Evolutionary conservation across 2,329 filamentous ascomycete genomes (phyloP), one percentile per base, ranked within the genome.

Genomic region (Grosmannia penicillata): DNA sequence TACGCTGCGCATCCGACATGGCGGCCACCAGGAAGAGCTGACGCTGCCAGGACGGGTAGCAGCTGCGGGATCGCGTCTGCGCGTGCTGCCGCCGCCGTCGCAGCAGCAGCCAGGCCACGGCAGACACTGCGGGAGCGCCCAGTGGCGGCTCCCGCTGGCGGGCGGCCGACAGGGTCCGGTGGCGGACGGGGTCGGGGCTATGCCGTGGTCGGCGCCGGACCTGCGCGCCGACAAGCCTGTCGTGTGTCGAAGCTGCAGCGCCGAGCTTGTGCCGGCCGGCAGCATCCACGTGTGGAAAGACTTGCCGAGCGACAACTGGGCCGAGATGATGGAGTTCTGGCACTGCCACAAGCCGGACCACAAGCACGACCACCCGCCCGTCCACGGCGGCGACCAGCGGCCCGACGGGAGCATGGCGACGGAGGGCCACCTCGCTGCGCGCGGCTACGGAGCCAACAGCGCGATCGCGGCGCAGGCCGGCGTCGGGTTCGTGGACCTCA

Each of bases 311-410:
- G 86, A 93, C 50, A 89, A 94, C 52, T 98, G 91, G 91, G 93
- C 91, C 0, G 91, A 98, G 61, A 93, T 98, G 87, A 98, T 98
- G 91, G 93, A 98, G 56, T 93, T 98, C 49, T 98, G 91, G 91
- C 93, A 98, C 58, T 98, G 91, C 52, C 91, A 98, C 57, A 96
- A 96, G 58, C 91, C 93, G 2, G 58, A 65, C 28, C 38, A 47
- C 21, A 35, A 49, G 23, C 42, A 48, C 9, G 38, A 44, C 10
- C 32, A 37, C 18, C 5, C 21, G 37, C 9, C 9, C 10, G 26
- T 33, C 36, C 24, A 28, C 8, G 10, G n/a, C n/a, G 8, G 21
- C 22, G 6, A 38, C 7, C n/a, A n/a, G n/a, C n/a, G n/a, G n/a
- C n/a, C n/a, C n/a, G n/a, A n/a, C n/a, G n/a, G n/a, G n/a, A n/a